phyloP scores from a whole-genome alignment of 1,139 yeast genomes.

The Kurtzmaniella quercitrusa region DNA sequence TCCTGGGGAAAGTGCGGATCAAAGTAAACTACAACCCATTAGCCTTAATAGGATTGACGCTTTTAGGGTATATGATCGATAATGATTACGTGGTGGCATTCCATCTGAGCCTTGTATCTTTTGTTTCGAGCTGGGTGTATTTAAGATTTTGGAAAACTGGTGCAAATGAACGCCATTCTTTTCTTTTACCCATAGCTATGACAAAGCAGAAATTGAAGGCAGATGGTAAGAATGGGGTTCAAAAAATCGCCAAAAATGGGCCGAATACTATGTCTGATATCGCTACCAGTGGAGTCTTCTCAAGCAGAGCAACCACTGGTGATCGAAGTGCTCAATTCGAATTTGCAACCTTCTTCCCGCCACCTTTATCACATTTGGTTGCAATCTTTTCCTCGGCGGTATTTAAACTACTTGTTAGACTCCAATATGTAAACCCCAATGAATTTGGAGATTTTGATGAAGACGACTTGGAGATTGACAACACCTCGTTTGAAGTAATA shows the following conservation, averaged over 20 bases:
- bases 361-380: constrained; percentile 31
- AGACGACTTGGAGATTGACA: constrained; percentile 17
- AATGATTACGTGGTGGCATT: constrained; percentile 28
- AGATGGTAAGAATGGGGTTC: background rate
- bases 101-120: constrained; percentile 24
- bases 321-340: constrained; percentile 43
- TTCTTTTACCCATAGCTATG: constrained; percentile 33
- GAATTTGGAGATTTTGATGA: constrained; percentile 23
- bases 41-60: constrained; percentile 17
- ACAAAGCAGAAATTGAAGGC: constrained; percentile 17
- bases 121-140: constrained; percentile 37
- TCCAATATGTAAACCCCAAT: constrained; percentile 22
- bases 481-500: constrained; percentile 16
- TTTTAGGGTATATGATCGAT: constrained; percentile 19
- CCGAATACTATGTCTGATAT: too few species aligned
- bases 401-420: constrained; percentile 18
- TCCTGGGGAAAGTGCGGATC: constrained; percentile 35
- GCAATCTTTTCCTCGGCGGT: constrained; percentile 15
- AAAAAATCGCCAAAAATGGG: too few species aligned
- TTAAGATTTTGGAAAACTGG: constrained; percentile 38
- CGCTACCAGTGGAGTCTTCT: background rate
- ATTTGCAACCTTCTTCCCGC: constrained; percentile 41
- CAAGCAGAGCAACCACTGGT: constrained; percentile 16
- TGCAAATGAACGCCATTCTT: constrained; percentile 40
- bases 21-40: constrained; percentile 39